Base-by-base conservation (phyloP, 78 protist species). In the Carpediemonas membranifera region DNA sequence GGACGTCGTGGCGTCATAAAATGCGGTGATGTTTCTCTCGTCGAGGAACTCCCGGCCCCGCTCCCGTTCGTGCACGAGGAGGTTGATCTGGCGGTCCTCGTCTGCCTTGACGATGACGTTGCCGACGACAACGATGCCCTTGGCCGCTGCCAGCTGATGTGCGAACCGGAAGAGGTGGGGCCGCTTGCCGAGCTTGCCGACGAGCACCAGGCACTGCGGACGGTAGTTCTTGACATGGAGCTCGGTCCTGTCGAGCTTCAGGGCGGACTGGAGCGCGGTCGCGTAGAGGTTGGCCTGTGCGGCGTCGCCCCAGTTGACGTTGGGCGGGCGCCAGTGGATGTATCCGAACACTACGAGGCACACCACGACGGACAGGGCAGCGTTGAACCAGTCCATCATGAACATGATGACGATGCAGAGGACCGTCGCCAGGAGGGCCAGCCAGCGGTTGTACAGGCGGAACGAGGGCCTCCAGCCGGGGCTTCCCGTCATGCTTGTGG, bases 271-370 rank as follows among this genome's bases (percentile, higher is more conserved):
- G 18, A 14, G 5, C 7, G 57, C 57, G 9, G 34, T 13, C 24
- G 16, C 24, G 39, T 15, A 65, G 41, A 3, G 39, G 15, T 13
- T 28, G 27, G 79, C 68, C 33, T 60, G 59, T 1, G 41, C 30
- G 24, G 65, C 56, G n/a, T 59, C 36, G 44, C 68, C 71, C 71
- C 71, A 66, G 55, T 66, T 66, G 59, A 66, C 71, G 14, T 66
- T 54, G 36, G 58, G 58, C 25, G 3, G 18, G 41, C 19, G 15
- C 7, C 5, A 63, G 41, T 65, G 65, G 25, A 74, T 25, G 65
- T 66, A 66, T 15, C 35, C 21, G 53, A 62, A 65, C 27, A 74
- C 19, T 2, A 53, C 37, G 3, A 64, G 7, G 18, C 16, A 27
- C 24, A 63, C 18, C 3, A 27, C 18, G 34, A 73, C 5, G 14